These are phyloP conservation scores for Aspergillus sp. DNA, from an alignment of 2,329 filamentous ascomycete species.

Conservation along the genomic window DNA sequence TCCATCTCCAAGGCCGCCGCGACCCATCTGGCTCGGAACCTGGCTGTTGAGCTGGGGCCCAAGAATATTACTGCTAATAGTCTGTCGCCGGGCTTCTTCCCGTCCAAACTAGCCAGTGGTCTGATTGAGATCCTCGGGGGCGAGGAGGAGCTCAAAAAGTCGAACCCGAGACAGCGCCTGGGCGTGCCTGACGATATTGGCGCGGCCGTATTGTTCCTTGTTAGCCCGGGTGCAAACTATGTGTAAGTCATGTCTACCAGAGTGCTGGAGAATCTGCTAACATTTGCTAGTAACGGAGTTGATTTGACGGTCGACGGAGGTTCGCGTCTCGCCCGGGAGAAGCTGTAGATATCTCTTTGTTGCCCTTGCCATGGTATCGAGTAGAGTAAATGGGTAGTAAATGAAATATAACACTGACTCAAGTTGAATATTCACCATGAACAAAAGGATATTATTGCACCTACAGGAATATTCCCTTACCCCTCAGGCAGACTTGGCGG, in stretches of 20 bases:
- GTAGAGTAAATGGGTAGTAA: background rate
- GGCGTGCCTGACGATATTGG: conserved; percentile 13
- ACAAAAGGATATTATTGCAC: no score
- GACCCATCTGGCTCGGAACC: conserved; percentile 11
- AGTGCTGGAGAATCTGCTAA: background rate
- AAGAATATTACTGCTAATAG: conserved; percentile 12
- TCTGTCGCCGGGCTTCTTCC: conserved; percentile 14
- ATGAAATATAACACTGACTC: background rate
- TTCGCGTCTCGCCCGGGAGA: background rate
- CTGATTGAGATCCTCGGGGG: conserved; percentile 14
- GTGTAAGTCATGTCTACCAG: background rate
- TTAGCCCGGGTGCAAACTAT: conserved; percentile 11
- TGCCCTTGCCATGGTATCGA: background rate
- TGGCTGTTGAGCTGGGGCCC: conserved; percentile 11
- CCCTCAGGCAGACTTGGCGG: conserved; percentile 8
- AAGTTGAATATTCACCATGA: no score
- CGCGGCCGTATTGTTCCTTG: conserved; percentile 8
- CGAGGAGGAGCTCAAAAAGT: conserved; percentile 10
- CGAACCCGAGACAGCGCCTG: conserved; percentile 7
- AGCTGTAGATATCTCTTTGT: background rate
- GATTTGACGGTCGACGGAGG: conserved; percentile 9
- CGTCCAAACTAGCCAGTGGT: conserved; percentile 12
- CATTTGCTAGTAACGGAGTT: background rate
- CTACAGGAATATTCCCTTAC: background rate
- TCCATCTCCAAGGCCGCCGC: conserved; percentile 13